Conservation (phyloP, 768 basidiomycete species). For the Mrakia blollopis region DNA sequence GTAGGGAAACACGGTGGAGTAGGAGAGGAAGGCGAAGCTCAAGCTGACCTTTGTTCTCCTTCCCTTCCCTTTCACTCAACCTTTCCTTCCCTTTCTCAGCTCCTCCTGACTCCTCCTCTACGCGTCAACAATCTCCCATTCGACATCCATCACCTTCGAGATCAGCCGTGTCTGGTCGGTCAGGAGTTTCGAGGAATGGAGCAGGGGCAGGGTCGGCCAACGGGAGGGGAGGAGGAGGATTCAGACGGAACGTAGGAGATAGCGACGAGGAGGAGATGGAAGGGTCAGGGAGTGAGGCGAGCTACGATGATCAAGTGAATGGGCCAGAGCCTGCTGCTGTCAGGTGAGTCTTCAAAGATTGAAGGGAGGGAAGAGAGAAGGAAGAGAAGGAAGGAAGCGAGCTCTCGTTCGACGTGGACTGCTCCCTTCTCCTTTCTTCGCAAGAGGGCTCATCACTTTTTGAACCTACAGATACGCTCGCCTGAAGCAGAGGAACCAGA, state of each 20-base stretch:
- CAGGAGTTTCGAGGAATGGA: background rate
- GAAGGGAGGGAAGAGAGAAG: background rate
- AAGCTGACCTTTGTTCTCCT: slow-evolving; percentile 12
- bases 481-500: slow-evolving; percentile 23
- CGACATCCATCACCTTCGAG: slow-evolving; percentile 10
- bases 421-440: background rate
- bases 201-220: background rate
- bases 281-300: slow-evolving; percentile 1
- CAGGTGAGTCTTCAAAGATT: background rate
- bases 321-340: slow-evolving; percentile 8
- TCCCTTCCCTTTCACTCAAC: background rate
- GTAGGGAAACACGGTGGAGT: background rate
- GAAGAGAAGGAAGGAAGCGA: background rate
- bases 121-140: slow-evolving; percentile 9
- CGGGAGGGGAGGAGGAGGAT: background rate
- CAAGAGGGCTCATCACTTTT: background rate
- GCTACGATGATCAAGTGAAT: slow-evolving; percentile 3
- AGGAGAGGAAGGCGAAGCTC: background rate
- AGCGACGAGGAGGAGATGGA: slow-evolving; percentile 12
- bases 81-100: background rate
- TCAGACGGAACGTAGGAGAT: background rate
- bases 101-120: slow-evolving; percentile 9
- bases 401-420: background rate
- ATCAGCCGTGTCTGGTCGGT: background rate
- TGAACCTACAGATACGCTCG: slow-evolving; percentile 19